Conservation (phyloP, 202 grass and related monocot species). For the Zizania palustris region DNA sequence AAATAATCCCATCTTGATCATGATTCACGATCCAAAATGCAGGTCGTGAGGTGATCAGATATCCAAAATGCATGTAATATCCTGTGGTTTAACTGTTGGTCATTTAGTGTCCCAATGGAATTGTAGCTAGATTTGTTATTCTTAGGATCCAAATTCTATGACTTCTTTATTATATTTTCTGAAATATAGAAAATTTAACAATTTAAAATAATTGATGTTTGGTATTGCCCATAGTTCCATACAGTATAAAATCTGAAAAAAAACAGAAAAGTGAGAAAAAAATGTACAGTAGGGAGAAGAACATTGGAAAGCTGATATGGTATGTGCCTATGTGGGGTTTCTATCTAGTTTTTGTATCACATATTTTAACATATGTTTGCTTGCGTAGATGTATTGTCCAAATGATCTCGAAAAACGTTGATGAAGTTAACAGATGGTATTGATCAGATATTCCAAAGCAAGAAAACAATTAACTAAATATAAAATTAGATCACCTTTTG, state of each 20-base stretch:
- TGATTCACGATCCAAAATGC: neutral
- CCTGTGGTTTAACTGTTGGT: neutral
- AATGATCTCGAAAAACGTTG: neutral
- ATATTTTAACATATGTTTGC: neutral
- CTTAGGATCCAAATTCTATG: neutral
- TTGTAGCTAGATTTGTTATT: neutral
- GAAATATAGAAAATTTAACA: neutral
- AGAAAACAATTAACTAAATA: neutral
- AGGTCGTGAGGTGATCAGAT: no score
- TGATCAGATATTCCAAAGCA: neutral
- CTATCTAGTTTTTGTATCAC: neutral
- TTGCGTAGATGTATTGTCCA: neutral
- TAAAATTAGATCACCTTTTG: neutral
- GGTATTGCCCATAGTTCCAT: no score
- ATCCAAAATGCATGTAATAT: no score
- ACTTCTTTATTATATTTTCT: neutral
- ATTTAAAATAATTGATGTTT: no score
- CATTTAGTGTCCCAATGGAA: neutral
- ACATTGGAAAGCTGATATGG: neutral
- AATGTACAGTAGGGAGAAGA: neutral
- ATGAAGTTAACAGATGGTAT: neutral
- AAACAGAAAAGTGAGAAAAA: no score
- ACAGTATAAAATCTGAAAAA: no score
- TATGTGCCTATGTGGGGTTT: neutral
- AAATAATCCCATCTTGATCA: neutral